phyloP scores from a whole-genome alignment of 1,284 basidiomycete genomes.

The Fistulina hepatica region DNA sequence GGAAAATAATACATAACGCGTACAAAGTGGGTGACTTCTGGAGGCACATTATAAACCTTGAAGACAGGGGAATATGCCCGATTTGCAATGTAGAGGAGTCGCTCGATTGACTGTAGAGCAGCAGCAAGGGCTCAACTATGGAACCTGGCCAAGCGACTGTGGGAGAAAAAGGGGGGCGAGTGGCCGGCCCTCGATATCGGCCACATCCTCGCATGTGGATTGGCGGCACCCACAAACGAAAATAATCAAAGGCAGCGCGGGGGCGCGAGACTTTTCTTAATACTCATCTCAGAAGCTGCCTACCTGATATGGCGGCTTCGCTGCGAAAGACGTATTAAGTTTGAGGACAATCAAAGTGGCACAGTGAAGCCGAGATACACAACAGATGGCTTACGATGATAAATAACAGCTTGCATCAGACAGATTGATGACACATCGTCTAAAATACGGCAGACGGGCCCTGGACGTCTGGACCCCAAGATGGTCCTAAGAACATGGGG shows the following conservation, averaged over 20 bases:
- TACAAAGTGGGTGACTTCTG: conserved; percentile 7
- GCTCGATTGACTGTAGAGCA: conserved; percentile 20
- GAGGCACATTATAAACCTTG: conserved; percentile 4
- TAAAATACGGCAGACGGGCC: conserved; percentile 9
- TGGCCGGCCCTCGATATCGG: conserved; percentile 14
- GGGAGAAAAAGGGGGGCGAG: conserved; percentile 14
- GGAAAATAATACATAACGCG: conserved; percentile 7
- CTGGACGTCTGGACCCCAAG: conserved; percentile 1
- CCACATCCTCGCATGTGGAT: background rate
- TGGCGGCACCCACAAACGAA: background rate
- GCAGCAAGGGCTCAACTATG: no score
- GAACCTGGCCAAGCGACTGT: conserved; percentile 16
- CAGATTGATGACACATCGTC: conserved; percentile 5
- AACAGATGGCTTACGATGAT: conserved; percentile 7
- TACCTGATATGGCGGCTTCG: conserved; percentile 6
- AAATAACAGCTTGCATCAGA: conserved; percentile 9
- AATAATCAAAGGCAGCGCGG: conserved; percentile 4
- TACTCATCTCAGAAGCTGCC: conserved; percentile 5
- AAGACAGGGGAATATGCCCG: conserved; percentile 14
- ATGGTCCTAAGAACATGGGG: conserved; percentile 15
- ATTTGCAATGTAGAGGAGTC: conserved; percentile 12
- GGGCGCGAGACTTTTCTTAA: conserved; percentile 4
- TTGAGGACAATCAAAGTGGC: no score
- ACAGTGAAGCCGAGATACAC: no score
- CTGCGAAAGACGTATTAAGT: conserved; percentile 2